Percentiles rank a stretch among this genome's conserved stretches.
Conservation (phyloP, 129 eudicot species). For the Tanacetum coccineum region DNA sequence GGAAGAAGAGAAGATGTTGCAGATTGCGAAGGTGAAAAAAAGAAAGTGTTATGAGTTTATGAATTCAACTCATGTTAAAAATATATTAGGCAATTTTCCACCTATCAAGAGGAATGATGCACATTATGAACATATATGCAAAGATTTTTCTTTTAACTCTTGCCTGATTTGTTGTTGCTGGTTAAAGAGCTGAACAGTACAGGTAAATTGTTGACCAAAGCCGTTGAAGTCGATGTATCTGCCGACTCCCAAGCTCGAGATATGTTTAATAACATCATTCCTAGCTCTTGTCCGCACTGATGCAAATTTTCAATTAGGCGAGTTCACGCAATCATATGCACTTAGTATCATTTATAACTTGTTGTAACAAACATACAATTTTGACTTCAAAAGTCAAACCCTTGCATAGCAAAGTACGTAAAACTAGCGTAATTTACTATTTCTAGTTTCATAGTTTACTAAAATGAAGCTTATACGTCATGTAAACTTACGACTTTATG, state of each 20-base stretch:
- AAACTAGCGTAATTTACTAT: not conserved
- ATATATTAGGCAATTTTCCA: too few species aligned
- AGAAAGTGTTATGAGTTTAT: too few species aligned
- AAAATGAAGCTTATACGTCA: not conserved
- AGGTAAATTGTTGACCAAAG: constrained; percentile 64
- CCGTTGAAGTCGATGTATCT: constrained; percentile 66
- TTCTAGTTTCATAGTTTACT: not conserved
- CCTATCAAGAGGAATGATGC: constrained; percentile 8
- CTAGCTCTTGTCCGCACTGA: constrained; percentile 91
- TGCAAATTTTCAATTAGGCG: not conserved
- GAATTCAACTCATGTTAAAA: too few species aligned
- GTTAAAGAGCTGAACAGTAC: constrained; percentile 39
- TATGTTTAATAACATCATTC: constrained; percentile 64
- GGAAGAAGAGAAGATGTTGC: too few species aligned
- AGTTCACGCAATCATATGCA: constrained; percentile 12
- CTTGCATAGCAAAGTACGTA: not conserved
- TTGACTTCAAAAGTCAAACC: constrained; percentile 14
- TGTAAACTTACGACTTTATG: too few species aligned
- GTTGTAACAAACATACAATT: not conserved
- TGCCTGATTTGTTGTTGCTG: constrained; percentile 66
- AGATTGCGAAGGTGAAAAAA: too few species aligned
- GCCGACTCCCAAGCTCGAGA: constrained; percentile 91
- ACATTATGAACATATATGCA: not conserved
- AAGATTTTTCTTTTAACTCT: constrained; percentile 26
- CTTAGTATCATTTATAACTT: not conserved